Base-by-base conservation (phyloP, 768 basidiomycete species). In the Boletus rubescentipes region DNA sequence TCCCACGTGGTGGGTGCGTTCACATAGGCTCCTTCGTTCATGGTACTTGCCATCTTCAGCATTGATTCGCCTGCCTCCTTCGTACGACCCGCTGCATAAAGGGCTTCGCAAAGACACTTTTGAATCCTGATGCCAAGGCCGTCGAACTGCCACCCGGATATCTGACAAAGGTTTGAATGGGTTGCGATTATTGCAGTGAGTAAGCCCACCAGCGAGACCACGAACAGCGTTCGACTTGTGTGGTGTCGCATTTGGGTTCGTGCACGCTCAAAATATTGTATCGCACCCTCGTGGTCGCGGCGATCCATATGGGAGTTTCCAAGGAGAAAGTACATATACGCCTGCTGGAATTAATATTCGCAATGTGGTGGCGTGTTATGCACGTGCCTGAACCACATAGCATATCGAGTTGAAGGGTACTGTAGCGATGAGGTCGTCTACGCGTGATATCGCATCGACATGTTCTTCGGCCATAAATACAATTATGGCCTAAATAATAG, bases 171-270 rank as follows among this genome's bases (percentile, higher is more conserved):
- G 15, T 36, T 39, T 46, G 4, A 9, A 37, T 10, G 10, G 2
- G 6, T 26, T 18, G 6, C 4, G 6, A 16, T 11, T 16, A 18
- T 15, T 12, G 11, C 4, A 2, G 6, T 5, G 2, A 20, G 15
- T 5, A 43, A 26, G 4, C 38, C 39, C 52, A 59, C 59, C 57
- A 61, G 38, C 8, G 53, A 61, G 20, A 61, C 9, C 34, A 51
- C 29, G 31, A 42, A 34, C 1, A 54, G 52, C 18, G 48, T 38
- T 21, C 8, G 45, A 30, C 30, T 38, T 20, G 23, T 15, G 29
- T 53, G 18, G 4, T 10, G 14, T 16, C 44, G 37, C n/a, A 45
- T 11, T 34, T n/a, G 29, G n/a, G 30, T 4, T 2, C 16, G 53
- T 20, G 53, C 57, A 21, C 10, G 32, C 12, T 41, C 12, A 1